A percentile compares a stretch with the other conserved stretches of the same genome.
These are phyloP conservation scores for Sutorius australiensis DNA, from an alignment of 768 basidiomycete species.

Conservation along the genomic window DNA sequence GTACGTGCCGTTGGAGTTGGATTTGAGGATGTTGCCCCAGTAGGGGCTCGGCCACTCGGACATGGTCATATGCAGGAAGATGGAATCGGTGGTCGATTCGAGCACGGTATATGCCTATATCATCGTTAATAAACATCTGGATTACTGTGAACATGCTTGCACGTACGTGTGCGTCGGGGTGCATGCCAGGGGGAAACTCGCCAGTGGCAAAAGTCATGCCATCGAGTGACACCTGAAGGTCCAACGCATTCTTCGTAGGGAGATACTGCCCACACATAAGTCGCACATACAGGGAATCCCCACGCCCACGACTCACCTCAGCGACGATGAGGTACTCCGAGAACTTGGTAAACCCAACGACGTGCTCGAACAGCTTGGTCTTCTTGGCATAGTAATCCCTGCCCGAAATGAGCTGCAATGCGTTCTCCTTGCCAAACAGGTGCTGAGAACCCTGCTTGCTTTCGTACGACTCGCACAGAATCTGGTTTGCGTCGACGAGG, in stretches of 20 bases:
- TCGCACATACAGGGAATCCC: conserved; percentile 8
- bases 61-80: conserved; percentile 96
- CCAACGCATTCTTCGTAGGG: conserved; percentile 54
- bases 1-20: conserved; percentile 98
- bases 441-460: conserved; percentile 80
- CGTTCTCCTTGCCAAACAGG: conserved; percentile 50
- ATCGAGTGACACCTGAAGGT: conserved; percentile 90
- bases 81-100: conserved; percentile 87
- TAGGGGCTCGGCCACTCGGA: conserved; percentile 66
- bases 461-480: conserved; percentile 86
- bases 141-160: neutral
- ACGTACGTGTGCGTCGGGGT: conserved; percentile 84
- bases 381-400: conserved; percentile 65
- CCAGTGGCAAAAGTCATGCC: conserved; percentile 82
- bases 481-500: conserved; percentile 78
- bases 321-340: conserved; percentile 96
- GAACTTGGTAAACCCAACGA: conserved; percentile 96
- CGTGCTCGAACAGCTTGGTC: conserved; percentile 75
- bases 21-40: conserved; percentile 92
- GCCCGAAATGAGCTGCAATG: conserved; percentile 78
- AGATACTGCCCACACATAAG: conserved; percentile 40
- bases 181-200: conserved; percentile 86
- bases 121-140: neutral
- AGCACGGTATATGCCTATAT: conserved; percentile 85
- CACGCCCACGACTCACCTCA: conserved; percentile 51